Evolutionary conservation across 495 filamentous ascomycete genomes (phyloP).

Genomic region (Penicillium mononematosum): DNA sequence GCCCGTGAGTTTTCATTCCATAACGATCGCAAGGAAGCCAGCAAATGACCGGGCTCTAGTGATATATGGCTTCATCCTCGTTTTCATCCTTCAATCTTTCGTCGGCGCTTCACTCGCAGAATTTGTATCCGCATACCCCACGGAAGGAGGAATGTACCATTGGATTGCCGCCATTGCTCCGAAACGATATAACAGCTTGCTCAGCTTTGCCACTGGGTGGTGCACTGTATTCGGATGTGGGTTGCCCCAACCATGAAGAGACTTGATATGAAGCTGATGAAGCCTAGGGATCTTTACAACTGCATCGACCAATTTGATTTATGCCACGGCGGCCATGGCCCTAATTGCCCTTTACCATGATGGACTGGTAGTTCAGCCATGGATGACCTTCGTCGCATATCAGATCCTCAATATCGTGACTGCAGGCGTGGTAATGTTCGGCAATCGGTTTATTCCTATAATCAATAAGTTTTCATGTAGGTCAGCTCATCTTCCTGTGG

Average conservation of each 20-base stretch:
- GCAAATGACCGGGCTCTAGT: slow-evolving; percentile 17
- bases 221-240: slow-evolving; percentile 42
- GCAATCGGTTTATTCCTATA: slow-evolving; percentile 35
- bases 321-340: slow-evolving; percentile 35
- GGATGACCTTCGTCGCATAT: slow-evolving; percentile 41
- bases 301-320: slow-evolving; percentile 43
- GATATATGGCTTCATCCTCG: slow-evolving; percentile 45
- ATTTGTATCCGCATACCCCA: slow-evolving; percentile 53
- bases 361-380: slow-evolving; percentile 35
- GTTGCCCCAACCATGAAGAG: neutral
- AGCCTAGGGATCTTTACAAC: slow-evolving; percentile 41
- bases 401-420: slow-evolving; percentile 36
- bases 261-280: slow-evolving; percentile 2
- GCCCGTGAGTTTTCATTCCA: slow-evolving; percentile 24
- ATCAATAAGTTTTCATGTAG: slow-evolving; percentile 42
- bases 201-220: slow-evolving; percentile 44
- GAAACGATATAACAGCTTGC: slow-evolving; percentile 33
- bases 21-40: neutral
- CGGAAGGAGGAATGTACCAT: slow-evolving; percentile 54
- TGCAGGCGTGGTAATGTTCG: slow-evolving; percentile 35
- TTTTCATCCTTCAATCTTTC: slow-evolving; percentile 50
- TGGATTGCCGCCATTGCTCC: slow-evolving; percentile 57
- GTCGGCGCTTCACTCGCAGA: slow-evolving; percentile 54
- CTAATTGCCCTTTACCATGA: slow-evolving; percentile 38
- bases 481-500: neutral